Base-by-base conservation (phyloP, 371 early-diverging fungal genomes). In the Dichotomocladium elegans region DNA sequence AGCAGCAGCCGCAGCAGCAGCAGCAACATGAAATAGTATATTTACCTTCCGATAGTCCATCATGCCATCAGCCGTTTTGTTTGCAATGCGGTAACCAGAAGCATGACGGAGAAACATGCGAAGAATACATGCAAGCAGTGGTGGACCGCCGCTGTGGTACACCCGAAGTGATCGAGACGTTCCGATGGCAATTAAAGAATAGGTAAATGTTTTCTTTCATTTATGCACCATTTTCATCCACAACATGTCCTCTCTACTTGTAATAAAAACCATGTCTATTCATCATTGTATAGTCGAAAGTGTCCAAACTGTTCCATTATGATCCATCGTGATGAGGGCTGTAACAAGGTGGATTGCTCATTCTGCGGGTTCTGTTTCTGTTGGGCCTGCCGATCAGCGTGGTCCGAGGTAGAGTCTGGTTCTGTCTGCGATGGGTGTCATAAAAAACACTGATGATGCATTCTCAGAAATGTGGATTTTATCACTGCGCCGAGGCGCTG, bases 271-370 rank as follows among this genome's bases (percentile, higher is more conserved):
- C n/a, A n/a, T n/a, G n/a, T n/a, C n/a, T n/a, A n/a, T n/a, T n/a
- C n/a, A n/a, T n/a, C n/a, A n/a, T n/a, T n/a, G n/a, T 52, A 19
- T 19, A 80, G 85, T 31, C 83, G 79, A 29, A 65, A 70, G 30
- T 90, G 90, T 57, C 90, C 90, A 4, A 79, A 77, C 30, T 90
- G 90, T 58, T 83, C 77, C 17, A 82, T 88, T 25, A 68, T 90
- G 66, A 90, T 90, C 31, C 82, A 86, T 37, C 61, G 90, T 14
- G 90, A 90, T 41, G 90, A 90, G 58, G 90, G 90, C 5, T 90
- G 90, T 52, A 88, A 89, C 58, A 87, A 88, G 61, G 86, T 90
- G 1, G 88, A 89, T 46, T 90, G 90, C 41, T 74, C 83, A 46
- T 78, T 78, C 25, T 90, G 90, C 61, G 89, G 88, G 1, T 71